phyloP scores from a whole-genome alignment of 768 basidiomycete genomes.

The Pleurotus sapidus region DNA sequence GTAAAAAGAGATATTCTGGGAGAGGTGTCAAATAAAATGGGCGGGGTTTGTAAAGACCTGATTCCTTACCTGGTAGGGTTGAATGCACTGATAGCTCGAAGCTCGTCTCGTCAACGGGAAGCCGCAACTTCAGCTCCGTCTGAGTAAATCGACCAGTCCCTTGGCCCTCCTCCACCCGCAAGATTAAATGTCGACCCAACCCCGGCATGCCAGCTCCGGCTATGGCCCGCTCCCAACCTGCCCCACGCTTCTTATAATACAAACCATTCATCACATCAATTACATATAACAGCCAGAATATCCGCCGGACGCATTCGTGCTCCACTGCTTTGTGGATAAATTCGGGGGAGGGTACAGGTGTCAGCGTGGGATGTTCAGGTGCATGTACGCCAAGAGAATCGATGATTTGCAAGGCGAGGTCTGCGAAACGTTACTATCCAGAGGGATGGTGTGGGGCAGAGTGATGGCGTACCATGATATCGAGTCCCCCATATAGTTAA shows the following conservation, averaged over 20 bases:
- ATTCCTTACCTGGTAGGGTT: conserved; percentile 45
- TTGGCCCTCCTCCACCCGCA: conserved; percentile 15
- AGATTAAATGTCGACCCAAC: conserved; percentile 13
- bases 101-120: conserved; percentile 80
- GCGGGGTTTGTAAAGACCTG: neutral
- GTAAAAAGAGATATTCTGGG: conserved; percentile 66
- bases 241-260: conserved; percentile 43
- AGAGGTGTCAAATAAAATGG: neutral
- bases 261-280: conserved; percentile 49
- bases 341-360: conserved; percentile 56
- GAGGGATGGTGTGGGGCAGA: conserved; percentile 4
- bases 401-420: conserved; percentile 65
- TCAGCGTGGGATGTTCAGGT: conserved; percentile 57
- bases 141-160: neutral
- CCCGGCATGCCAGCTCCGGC: conserved; percentile 7
- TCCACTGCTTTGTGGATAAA: conserved; percentile 63
- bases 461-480: conserved; percentile 44
- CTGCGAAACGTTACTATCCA: conserved; percentile 26
- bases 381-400: conserved; percentile 64
- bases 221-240: conserved; percentile 27
- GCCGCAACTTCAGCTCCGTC: conserved; percentile 53
- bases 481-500: conserved; percentile 34
- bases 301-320: conserved; percentile 75
- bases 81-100: conserved; percentile 71
- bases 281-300: conserved; percentile 76